phyloP scores from a whole-genome alignment of 345 rosid genomes.

The Cardamine chenopodiifolia region DNA sequence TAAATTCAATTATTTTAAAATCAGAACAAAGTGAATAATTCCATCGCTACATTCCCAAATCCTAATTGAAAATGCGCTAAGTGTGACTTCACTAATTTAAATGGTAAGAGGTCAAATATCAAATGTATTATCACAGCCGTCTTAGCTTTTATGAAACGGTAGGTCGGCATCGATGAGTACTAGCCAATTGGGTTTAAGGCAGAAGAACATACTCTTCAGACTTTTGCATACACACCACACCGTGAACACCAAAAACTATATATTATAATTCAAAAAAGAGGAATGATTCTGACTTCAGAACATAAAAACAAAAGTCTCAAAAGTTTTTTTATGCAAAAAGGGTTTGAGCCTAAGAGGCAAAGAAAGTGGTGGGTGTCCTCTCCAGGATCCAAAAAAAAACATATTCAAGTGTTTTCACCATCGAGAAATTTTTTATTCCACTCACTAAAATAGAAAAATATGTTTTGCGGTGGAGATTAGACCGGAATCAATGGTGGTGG shows the following conservation, averaged over 20 bases:
- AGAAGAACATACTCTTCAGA: background rate
- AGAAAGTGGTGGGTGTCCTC: slow-evolving; percentile 2
- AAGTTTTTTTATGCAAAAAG: background rate
- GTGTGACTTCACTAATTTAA: background rate
- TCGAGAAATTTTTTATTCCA: slow-evolving; percentile 20
- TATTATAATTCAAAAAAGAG: background rate
- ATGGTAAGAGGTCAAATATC: background rate
- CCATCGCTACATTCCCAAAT: background rate
- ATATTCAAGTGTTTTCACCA: slow-evolving; percentile 19
- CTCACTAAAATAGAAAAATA: slow-evolving; percentile 2
- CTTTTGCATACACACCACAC: background rate
- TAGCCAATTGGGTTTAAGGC: background rate
- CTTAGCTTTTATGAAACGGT: background rate
- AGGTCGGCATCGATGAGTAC: slow-evolving; percentile 8
- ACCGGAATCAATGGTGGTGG: slow-evolving; percentile 27
- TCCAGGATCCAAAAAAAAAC: slow-evolving; percentile 4
- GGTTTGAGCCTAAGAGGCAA: slow-evolving; percentile 7
- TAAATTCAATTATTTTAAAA: background rate
- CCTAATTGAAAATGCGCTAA: background rate
- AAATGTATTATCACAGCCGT: background rate
- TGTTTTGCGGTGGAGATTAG: background rate
- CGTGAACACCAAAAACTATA: slow-evolving; percentile 20
- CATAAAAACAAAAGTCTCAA: background rate
- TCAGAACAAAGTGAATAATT: background rate
- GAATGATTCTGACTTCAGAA: slow-evolving; percentile 11